These are phyloP conservation scores for Eucalyptus curtisii DNA, from an alignment of 345 rosid species.

Conservation along the genomic window DNA sequence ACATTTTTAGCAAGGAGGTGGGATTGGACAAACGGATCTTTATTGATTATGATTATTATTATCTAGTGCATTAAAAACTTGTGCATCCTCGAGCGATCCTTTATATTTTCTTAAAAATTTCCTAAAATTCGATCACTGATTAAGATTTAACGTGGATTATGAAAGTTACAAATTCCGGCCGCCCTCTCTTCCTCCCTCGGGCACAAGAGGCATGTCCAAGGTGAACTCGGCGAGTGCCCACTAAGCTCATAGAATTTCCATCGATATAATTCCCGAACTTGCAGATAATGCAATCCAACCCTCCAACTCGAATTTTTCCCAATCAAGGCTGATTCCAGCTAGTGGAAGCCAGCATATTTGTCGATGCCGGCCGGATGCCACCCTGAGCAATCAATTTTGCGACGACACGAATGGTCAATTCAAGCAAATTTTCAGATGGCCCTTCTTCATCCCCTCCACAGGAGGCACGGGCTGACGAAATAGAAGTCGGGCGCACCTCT, in stretches of 20 bases:
- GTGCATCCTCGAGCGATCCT: neutral
- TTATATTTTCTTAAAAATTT: neutral
- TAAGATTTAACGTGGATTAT: neutral
- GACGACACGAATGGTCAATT: neutral
- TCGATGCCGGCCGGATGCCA: neutral
- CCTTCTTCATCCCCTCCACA: neutral
- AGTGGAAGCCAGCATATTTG: neutral
- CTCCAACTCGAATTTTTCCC: neutral
- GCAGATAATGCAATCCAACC: neutral
- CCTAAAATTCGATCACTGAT: neutral
- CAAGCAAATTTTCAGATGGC: neutral
- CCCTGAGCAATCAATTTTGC: neutral
- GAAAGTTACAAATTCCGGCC: neutral
- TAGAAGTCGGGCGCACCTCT: too few relatives aligned
- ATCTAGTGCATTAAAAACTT: too few relatives aligned
- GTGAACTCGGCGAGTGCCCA: slow-evolving; percentile 16
- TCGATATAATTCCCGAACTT: neutral
- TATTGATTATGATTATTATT: accelerated
- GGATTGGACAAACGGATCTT: neutral
- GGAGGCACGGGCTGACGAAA: too few relatives aligned
- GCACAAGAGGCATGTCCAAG: slow-evolving; percentile 35
- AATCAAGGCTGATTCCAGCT: neutral
- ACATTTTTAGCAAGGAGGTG: neutral
- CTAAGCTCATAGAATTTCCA: neutral
- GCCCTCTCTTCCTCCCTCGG: slow-evolving; percentile 14